Evolutionary conservation across 768 basidiomycete species (phyloP).

Genomic region (Mycena maculata): DNA sequence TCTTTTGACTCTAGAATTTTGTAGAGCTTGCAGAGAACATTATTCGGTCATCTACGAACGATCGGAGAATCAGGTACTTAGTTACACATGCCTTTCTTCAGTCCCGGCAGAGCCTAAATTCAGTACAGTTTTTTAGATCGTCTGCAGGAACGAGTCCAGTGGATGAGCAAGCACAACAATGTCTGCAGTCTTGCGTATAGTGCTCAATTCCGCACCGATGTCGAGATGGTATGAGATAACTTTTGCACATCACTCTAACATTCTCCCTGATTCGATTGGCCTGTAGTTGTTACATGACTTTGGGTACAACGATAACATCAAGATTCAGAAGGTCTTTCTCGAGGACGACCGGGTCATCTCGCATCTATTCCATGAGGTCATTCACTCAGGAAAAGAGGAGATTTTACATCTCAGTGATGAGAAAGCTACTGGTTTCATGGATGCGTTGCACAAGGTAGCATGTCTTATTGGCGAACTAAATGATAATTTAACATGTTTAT

Average conservation of each 20-base stretch:
- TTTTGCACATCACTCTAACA: conserved; percentile 5
- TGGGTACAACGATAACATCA: background rate
- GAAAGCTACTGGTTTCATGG: conserved; percentile 5
- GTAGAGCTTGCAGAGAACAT: conserved; percentile 11
- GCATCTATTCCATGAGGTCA: conserved; percentile 2
- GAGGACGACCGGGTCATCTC: background rate
- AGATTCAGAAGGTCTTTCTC: background rate
- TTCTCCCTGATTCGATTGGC: conserved; percentile 1
- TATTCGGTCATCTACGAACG: conserved; percentile 13
- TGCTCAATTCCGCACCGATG: conserved; percentile 1
- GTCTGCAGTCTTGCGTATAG: conserved; percentile 4
- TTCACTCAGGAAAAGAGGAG: conserved; percentile 13
- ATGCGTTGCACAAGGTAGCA: conserved; percentile 14
- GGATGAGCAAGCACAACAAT: conserved; percentile 15
- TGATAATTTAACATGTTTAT: conserved; percentile 1
- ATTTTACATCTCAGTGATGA: conserved; percentile 11
- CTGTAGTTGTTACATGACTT: conserved; percentile 12
- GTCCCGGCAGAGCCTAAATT: conserved; percentile 2
- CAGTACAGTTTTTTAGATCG: background rate
- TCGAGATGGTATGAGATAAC: conserved; percentile 4
- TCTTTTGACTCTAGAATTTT: background rate
- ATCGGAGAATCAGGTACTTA: conserved; percentile 8
- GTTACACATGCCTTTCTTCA: conserved; percentile 2
- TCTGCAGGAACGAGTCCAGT: conserved; percentile 13
- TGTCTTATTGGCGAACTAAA: conserved; percentile 5